Base-by-base conservation (phyloP, 176 grass and related monocot species). In the Juncus effusus region DNA sequence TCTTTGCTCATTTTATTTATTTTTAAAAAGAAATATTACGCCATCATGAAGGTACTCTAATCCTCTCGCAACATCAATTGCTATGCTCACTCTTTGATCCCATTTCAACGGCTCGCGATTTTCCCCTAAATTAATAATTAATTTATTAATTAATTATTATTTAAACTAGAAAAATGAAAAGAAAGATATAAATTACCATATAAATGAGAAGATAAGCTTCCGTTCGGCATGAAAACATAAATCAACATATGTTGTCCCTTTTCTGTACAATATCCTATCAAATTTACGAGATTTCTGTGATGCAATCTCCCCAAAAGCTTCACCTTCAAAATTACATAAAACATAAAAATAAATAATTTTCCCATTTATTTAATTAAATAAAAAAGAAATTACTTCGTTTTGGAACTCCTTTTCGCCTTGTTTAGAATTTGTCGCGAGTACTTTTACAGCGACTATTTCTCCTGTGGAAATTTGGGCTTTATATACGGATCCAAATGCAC, bases 341-440 rank as follows among this genome's bases (percentile, higher is more conserved):
- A 72, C 66, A 9, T 65, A 58, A 73, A 70, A 63, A 54, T 42
- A 77, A 73, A 47, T 47, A 47, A 47, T 9, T 1, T 6, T 47
- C 44, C 44, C 44, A 9, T 47, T 47, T 47, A 28, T 28, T 28
- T 28, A 28, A 52, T 4, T 6, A 72, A 78, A 50, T 35, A 44
- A 42, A 62, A 9, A 59, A 56, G 7, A 53, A 61, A 11, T 67
- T 66, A 90, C 94, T 88, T 99, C 94, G 53, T 84, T 99, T 50
- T 99, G 88, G 41, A 93, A 99, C 76, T 99, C 94, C 53, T 93
- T 93, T 78, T 90, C 94, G 50, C 94, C 88, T 87, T 99, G 88
- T 36, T 86, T 99, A 38, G 94, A 99, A 80, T 86, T 77, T 59
- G 76, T 89, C 14, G 83, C 80, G 76, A 99, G 88, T 52, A 99